A percentile compares a stretch with the other conserved stretches of the same genome.
phyloP scores from a whole-genome alignment of 208 protist genomes.

The Porcisia hertigi region DNA sequence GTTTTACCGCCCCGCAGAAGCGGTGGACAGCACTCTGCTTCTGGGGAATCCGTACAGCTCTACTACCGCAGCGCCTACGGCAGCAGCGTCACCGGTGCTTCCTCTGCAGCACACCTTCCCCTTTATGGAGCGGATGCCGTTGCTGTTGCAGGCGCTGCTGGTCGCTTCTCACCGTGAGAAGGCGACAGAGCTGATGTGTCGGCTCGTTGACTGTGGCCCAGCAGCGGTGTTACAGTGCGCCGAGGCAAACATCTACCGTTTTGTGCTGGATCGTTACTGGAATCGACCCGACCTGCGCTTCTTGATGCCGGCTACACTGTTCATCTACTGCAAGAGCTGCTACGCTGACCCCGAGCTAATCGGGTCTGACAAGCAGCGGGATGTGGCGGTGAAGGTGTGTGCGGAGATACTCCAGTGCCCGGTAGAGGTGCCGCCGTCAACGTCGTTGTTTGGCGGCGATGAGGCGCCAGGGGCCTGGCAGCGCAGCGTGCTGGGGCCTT shows the following conservation, averaged over 20 bases:
- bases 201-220: conserved; percentile 75
- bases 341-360: conserved; percentile 81
- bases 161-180: conserved; percentile 75
- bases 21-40: neutral
- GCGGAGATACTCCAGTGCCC: conserved; percentile 65
- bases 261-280: conserved; percentile 82
- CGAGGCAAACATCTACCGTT: conserved; percentile 77
- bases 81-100: neutral
- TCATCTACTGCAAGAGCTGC: conserved; percentile 85
- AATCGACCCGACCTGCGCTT: conserved; percentile 64
- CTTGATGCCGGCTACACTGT: conserved; percentile 80
- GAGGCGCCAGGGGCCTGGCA: conserved; percentile 69
- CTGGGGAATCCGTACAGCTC: conserved; percentile 4
- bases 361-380: conserved; percentile 49
- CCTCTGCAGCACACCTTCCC: conserved; percentile 46
- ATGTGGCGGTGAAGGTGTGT: conserved; percentile 50
- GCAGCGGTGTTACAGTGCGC: conserved; percentile 76
- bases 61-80: neutral
- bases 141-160: conserved; percentile 78
- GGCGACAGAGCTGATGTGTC: conserved; percentile 77
- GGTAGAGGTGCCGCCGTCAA: conserved; percentile 33
- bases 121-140: conserved; percentile 71
- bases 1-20: neutral
- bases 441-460: neutral
- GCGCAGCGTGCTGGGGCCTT: conserved; percentile 58